These are phyloP conservation scores for Cercophora scortea DNA, from an alignment of 495 filamentous ascomycete genomes.

Conservation along the genomic window DNA sequence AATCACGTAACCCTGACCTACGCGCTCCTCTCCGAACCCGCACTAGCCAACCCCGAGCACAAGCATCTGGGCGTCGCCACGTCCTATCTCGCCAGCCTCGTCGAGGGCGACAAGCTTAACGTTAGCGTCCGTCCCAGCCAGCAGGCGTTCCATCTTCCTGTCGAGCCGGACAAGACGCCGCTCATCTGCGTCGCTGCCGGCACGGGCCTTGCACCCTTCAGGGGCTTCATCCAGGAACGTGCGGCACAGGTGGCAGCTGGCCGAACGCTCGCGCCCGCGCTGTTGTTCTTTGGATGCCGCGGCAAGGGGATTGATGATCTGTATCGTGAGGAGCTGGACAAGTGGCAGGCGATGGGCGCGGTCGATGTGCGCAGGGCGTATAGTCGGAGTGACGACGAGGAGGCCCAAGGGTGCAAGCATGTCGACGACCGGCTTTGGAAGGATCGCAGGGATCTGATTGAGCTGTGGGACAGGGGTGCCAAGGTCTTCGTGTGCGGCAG, in stretches of 20 bases:
- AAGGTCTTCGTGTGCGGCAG: conserved; percentile 64
- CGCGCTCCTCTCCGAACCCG: conserved; percentile 50
- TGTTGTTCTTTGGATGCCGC: conserved; percentile 60
- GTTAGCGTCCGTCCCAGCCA: conserved; percentile 53
- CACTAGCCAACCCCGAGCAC: conserved; percentile 39
- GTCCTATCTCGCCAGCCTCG: conserved; percentile 51
- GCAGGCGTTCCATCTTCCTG: conserved; percentile 59
- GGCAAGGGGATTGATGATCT: conserved; percentile 50
- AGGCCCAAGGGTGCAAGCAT: conserved; percentile 40
- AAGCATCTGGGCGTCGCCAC: conserved; percentile 52
- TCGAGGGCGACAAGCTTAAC: conserved; percentile 52
- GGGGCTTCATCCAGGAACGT: conserved; percentile 63
- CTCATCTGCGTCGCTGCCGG: conserved; percentile 56
- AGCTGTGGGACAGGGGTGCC: conserved; percentile 50
- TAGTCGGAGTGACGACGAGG: conserved; percentile 24
- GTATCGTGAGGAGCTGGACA: conserved; percentile 50
- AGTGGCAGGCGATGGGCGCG: conserved; percentile 51
- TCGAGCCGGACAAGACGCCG: conserved; percentile 50
- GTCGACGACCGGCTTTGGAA: conserved; percentile 56
- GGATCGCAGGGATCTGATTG: conserved; percentile 42
- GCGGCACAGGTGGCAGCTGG: conserved; percentile 46
- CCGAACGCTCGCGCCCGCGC: conserved; percentile 45
- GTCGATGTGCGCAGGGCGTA: conserved; percentile 53
- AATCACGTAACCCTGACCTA: conserved; percentile 58
- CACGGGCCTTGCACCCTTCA: conserved; percentile 58